Evolutionary conservation across 176 grass and related monocot genomes (phyloP).

Genomic region (Olyra latifolia): DNA sequence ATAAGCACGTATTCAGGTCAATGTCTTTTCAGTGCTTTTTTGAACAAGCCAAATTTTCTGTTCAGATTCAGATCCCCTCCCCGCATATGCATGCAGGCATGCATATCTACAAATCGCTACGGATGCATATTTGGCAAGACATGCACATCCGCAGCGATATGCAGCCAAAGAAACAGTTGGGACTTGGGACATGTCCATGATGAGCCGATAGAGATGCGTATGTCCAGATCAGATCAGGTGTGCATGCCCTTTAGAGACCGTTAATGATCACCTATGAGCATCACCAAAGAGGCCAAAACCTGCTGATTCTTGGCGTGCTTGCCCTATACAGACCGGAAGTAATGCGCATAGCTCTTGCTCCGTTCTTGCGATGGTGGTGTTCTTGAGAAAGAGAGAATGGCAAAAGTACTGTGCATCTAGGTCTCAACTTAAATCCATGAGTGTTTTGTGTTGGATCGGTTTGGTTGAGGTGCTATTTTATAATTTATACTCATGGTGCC

Average conservation of each 20-base stretch:
- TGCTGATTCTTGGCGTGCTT: not conserved
- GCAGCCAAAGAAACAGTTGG: constrained; percentile 26
- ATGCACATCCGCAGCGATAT: not conserved
- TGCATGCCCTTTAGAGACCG: not conserved
- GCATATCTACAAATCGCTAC: not conserved
- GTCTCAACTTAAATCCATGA: too few relatives aligned
- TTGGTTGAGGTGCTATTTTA: too few relatives aligned
- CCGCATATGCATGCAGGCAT: not conserved
- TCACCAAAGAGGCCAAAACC: not conserved
- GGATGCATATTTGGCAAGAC: not conserved
- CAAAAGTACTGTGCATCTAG: too few relatives aligned
- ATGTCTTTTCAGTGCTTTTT: not conserved
- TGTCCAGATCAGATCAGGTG: constrained; percentile 3
- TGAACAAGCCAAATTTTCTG: not conserved
- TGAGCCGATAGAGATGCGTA: not conserved
- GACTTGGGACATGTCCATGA: not conserved
- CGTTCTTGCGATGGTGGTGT: too few relatives aligned
- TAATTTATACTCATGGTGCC: too few relatives aligned
- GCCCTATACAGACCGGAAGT: too few relatives aligned
- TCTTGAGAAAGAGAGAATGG: too few relatives aligned
- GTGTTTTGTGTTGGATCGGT: too few relatives aligned
- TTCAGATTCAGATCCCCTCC: not conserved
- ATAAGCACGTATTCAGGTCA: not conserved
- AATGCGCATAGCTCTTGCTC: too few relatives aligned
- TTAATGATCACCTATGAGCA: not conserved